phyloP scores from a whole-genome alignment of 257 asterid genomes.

The Rubia yunnanensis region DNA sequence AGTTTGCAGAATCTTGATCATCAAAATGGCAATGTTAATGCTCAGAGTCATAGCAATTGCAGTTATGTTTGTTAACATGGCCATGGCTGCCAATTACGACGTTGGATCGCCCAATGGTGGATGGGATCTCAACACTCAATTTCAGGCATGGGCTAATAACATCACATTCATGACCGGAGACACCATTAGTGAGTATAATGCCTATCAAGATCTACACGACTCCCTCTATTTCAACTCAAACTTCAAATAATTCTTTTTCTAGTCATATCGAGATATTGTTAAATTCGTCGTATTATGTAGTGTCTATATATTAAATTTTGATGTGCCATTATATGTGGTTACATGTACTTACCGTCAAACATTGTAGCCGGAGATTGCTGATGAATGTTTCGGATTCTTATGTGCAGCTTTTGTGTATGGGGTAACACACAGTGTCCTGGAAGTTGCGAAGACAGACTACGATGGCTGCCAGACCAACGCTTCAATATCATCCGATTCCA shows the following conservation, averaged over 20 bases:
- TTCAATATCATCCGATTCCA: slow-evolving; percentile 30
- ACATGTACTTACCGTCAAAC: no score
- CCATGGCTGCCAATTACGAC: slow-evolving; percentile 39
- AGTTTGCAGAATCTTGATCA: neutral
- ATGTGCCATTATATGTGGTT: no score
- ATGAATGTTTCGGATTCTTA: neutral
- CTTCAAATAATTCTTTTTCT: no score
- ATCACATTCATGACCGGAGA: slow-evolving; percentile 42
- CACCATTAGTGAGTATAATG: slow-evolving; percentile 32
- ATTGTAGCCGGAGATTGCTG: no score
- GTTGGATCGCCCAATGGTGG: slow-evolving; percentile 55
- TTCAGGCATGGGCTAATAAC: slow-evolving; percentile 46
- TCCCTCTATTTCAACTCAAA: no score
- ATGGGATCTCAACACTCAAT: slow-evolving; percentile 42
- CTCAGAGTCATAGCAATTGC: slow-evolving; percentile 18
- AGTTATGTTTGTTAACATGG: slow-evolving; percentile 20
- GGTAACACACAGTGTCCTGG: slow-evolving; percentile 41
- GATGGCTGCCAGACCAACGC: slow-evolving; percentile 39
- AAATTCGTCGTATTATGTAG: no score
- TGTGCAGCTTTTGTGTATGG: slow-evolving; percentile 50
- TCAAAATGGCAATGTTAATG: slow-evolving; percentile 30
- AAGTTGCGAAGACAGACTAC: slow-evolving; percentile 47
- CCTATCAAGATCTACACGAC: no score
- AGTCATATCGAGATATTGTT: no score
- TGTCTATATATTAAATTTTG: no score